phyloP scores from a whole-genome alignment of 1,139 yeast species.

The Yamadazyma trypodendri region DNA sequence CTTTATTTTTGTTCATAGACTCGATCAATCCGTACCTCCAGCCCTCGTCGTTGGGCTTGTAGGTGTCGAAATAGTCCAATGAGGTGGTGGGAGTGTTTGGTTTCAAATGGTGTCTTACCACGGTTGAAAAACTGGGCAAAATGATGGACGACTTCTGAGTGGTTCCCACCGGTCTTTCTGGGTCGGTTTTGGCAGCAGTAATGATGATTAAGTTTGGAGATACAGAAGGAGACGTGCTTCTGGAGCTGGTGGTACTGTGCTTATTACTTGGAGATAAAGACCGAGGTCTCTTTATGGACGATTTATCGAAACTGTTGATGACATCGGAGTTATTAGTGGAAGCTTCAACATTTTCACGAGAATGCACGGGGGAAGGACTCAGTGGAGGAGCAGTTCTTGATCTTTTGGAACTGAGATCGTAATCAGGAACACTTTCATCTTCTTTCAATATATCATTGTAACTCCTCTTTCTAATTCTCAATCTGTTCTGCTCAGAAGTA shows the following conservation, averaged over 20 bases:
- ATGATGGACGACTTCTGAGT: slow-evolving; percentile 14
- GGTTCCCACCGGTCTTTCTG: slow-evolving; percentile 5
- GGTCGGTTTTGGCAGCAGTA: neutral
- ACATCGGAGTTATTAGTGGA: slow-evolving; percentile 2
- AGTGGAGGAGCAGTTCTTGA: slow-evolving; percentile 54
- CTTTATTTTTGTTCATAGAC: slow-evolving; percentile 27
- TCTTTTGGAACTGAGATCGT: slow-evolving; percentile 23
- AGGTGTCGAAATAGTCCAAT: slow-evolving; percentile 47
- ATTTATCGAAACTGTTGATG: slow-evolving; percentile 5
- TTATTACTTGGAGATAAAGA: slow-evolving; percentile 35
- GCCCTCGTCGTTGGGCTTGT: slow-evolving; percentile 47
- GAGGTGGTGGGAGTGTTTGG: slow-evolving; percentile 43
- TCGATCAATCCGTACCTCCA: slow-evolving; percentile 47
- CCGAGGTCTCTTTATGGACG: slow-evolving; percentile 23
- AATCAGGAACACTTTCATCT: slow-evolving; percentile 17
- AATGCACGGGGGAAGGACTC: slow-evolving; percentile 12
- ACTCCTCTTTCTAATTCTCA: slow-evolving; percentile 16
- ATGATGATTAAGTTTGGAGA: slow-evolving; percentile 8
- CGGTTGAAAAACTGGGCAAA: slow-evolving; percentile 45
- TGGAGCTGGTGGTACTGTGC: slow-evolving; percentile 9
- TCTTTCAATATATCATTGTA: slow-evolving; percentile 16
- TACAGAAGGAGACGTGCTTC: slow-evolving; percentile 6
- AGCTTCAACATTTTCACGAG: neutral
- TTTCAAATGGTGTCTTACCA: slow-evolving; percentile 26
- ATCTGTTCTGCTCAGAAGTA: slow-evolving; percentile 13